Evolutionary conservation across 441 rosid species (phyloP).

Genomic region (Pelargonium exstipulatum): DNA sequence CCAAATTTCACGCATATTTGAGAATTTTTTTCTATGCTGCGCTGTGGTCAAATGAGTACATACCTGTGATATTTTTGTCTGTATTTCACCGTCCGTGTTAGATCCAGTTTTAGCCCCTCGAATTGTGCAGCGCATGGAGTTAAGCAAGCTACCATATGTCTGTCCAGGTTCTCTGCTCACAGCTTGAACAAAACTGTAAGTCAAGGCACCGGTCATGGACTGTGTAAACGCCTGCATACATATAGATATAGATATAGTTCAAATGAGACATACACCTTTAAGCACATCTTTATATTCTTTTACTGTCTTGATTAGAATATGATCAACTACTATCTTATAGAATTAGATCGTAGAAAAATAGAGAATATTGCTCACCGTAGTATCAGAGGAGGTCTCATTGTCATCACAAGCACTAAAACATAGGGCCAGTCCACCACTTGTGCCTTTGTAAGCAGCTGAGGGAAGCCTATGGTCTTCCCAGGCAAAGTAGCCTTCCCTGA

Average conservation of each 20-base stretch:
- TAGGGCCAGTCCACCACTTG: conserved; percentile 57
- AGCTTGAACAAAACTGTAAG: conserved; percentile 68
- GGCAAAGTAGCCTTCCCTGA: conserved; percentile 46
- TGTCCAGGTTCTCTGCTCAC: conserved; percentile 51
- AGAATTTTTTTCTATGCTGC: background rate
- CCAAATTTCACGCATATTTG: background rate
- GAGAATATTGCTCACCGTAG: conserved; percentile 34
- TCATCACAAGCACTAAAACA: conserved; percentile 75
- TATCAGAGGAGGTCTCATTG: conserved; percentile 43
- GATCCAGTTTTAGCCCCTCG: conserved; percentile 37
- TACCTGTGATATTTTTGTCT: background rate
- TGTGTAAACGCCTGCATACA: conserved; percentile 60
- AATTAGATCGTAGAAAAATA: background rate
- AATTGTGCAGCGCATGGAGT: conserved; percentile 43
- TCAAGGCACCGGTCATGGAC: conserved; percentile 56
- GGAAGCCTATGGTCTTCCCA: conserved; percentile 53
- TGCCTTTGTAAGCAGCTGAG: conserved; percentile 40
- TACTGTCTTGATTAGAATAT: background rate
- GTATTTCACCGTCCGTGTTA: background rate
- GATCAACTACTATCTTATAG: background rate
- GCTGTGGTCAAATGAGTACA: background rate
- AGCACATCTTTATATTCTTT: background rate
- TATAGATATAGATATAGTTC: background rate
- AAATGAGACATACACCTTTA: background rate
- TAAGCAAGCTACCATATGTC: conserved; percentile 56